phyloP scores from a whole-genome alignment of 441 rosid genomes.

The Populus trichocarpa region DNA sequence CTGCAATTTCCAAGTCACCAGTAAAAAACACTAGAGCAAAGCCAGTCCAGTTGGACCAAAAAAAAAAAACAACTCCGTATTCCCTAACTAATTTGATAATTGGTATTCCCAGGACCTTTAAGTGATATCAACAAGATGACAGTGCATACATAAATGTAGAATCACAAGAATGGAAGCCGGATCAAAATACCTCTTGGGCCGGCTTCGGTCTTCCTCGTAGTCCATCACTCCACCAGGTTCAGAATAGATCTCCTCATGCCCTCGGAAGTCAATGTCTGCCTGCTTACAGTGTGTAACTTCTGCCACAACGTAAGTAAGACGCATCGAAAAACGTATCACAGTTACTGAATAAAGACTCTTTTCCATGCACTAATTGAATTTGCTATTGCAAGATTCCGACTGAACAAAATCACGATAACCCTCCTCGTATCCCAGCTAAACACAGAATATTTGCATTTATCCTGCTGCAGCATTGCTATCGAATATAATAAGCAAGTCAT shows the following conservation, averaged over 20 bases:
- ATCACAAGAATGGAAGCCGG: background rate
- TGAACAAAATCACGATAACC: background rate
- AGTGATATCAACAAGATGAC: background rate
- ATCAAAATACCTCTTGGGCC: constrained; percentile 81
- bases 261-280: constrained; percentile 86
- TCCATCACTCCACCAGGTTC: constrained; percentile 99
- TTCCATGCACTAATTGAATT: constrained; percentile 11
- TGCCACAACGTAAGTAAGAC: constrained; percentile 99
- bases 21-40: constrained; percentile 2
- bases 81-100: background rate
- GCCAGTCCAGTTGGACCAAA: background rate
- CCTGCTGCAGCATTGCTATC: background rate
- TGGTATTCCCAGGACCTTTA: background rate
- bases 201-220: constrained; percentile 84
- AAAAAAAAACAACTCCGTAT: background rate
- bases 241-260: constrained; percentile 88
- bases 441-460: background rate
- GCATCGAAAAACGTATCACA: constrained; percentile 76
- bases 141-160: background rate
- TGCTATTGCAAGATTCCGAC: background rate
- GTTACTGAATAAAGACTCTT: constrained; percentile 29
- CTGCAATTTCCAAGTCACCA: constrained; percentile 38
- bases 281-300: constrained; percentile 97
- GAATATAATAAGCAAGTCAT: background rate
- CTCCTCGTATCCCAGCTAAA: background rate